Evolutionary conservation across 2,329 filamentous ascomycete species (phyloP).

Genomic region (Cytospora piceae): DNA sequence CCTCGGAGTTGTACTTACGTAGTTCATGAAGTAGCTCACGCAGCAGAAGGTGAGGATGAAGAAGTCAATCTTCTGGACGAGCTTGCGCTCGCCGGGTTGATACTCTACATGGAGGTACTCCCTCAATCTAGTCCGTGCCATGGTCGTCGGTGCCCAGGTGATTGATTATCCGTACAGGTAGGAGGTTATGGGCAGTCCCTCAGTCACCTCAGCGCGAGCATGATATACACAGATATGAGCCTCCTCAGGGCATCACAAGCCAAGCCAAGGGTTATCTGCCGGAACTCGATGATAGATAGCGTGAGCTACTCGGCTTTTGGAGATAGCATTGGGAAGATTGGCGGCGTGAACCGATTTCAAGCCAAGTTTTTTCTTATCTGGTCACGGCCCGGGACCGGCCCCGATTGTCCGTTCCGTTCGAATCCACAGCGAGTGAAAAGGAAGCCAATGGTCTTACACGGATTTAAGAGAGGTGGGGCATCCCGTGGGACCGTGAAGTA

Average conservation of each 20-base stretch:
- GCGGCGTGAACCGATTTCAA: slow-evolving; percentile 1
- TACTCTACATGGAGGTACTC: slow-evolving; percentile 43
- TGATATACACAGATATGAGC: background rate
- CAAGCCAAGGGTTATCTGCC: background rate
- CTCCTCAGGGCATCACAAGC: background rate
- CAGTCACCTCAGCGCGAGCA: background rate
- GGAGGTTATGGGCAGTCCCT: background rate
- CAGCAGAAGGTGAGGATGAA: slow-evolving; percentile 69
- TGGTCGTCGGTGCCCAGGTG: background rate
- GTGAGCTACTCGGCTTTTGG: background rate
- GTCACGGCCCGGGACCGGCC: slow-evolving; percentile 2
- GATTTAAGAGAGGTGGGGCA: background rate
- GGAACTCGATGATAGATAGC: background rate
- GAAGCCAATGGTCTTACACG: slow-evolving; percentile 22
- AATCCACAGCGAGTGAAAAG: background rate
- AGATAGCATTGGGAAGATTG: background rate
- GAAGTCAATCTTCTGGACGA: slow-evolving; percentile 64
- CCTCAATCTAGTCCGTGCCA: slow-evolving; percentile 32
- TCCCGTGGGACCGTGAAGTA: too few species aligned
- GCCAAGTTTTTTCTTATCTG: slow-evolving; percentile 18
- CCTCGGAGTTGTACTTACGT: slow-evolving; percentile 2
- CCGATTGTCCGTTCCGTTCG: background rate
- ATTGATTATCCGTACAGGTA: background rate
- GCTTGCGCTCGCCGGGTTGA: slow-evolving; percentile 43
- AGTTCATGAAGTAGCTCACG: slow-evolving; percentile 55